Base-by-base conservation (phyloP, 495 filamentous ascomycete species). In the Aspergillus haitiensis region DNA sequence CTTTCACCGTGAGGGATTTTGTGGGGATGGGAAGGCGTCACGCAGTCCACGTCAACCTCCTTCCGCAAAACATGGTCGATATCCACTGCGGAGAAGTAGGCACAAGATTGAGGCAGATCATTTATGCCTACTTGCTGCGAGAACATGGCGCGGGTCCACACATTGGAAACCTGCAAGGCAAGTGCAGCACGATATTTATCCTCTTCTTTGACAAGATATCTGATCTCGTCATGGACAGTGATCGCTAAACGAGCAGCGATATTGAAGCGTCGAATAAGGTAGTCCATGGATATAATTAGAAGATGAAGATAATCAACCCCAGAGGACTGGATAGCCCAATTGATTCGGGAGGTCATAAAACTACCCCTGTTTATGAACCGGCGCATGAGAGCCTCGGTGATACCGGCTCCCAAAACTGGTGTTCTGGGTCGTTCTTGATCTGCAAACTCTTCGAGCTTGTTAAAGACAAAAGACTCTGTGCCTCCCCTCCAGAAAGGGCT, bases 271-370 rank as follows among this genome's bases (percentile, higher is more conserved):
- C 91, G 82, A 56, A 86, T 88, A 7, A 98, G 83, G 69, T 96
- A 94, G 69, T 98, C 93, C 94, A 98, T 99, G 31, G 85, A 81
- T 15, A 97, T 84, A 58, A 99, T 91, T 21, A 99, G 77, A 9
- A 99, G 87, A 65, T 99, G 94, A 10, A 99, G 84, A 73, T 99
- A 99, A 74, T 99, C 94, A 11, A 98, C 94, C 34, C 94, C 94
- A 7, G 90, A 94, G 3, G 92, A 96, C 65, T 99, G 94, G 62
- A 99, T 97, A 16, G 94, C 94, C 94, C 94, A 99, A 70, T 99
- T 99, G 76, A 99, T 97, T 15, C 94, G 86, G 36, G 89, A 94
- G 3, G 95, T 95, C 78, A 99, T 89, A 75, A 93, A 99, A 48
- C 88, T 91, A 33, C 93, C 93, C 66, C 88, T 92, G 72, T 84